Percentiles rank a stretch among this genome's conserved stretches.
These are phyloP conservation scores for Botrytis paeoniae DNA, from an alignment of 2,329 filamentous ascomycete genomes.

Conservation along the genomic window DNA sequence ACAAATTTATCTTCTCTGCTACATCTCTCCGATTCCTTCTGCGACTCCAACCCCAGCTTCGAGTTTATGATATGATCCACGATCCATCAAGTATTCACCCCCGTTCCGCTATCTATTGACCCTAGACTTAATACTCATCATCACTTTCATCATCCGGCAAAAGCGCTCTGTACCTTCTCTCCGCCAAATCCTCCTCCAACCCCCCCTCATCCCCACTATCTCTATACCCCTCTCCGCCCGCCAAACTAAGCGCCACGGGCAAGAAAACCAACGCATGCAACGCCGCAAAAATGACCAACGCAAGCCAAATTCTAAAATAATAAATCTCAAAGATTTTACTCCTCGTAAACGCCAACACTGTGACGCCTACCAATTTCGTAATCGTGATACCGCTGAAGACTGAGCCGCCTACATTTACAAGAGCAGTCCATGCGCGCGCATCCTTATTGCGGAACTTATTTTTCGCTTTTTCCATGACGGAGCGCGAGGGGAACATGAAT, in stretches of 20 bases:
- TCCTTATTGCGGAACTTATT: conserved; percentile 77
- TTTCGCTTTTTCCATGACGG: conserved; percentile 77
- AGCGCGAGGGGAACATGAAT: conserved; percentile 86
- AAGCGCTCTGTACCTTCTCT: conserved; percentile 72
- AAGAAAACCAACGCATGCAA: conserved; percentile 87
- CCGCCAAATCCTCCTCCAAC: conserved; percentile 82
- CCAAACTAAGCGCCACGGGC: conserved; percentile 81
- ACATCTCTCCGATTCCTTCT: not conserved
- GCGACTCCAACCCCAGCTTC: not conserved
- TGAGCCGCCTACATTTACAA: conserved; percentile 91
- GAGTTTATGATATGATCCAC: not conserved
- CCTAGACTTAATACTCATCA: conserved; percentile 28
- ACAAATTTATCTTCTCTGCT: not conserved
- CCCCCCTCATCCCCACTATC: conserved; percentile 86
- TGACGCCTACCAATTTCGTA: conserved; percentile 90
- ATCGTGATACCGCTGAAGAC: conserved; percentile 96
- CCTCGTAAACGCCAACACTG: conserved; percentile 86
- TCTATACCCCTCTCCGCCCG: conserved; percentile 83
- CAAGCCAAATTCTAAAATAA: conserved; percentile 96
- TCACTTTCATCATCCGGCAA: conserved; percentile 73
- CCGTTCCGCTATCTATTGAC: not conserved
- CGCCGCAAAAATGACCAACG: conserved; percentile 84
- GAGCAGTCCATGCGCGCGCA: conserved; percentile 83
- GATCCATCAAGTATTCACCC: not conserved
- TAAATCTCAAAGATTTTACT: conserved; percentile 99